These are phyloP conservation scores for Epichloe hybrida DNA, from an alignment of 2,329 filamentous ascomycete genomes.

Conservation along the genomic window DNA sequence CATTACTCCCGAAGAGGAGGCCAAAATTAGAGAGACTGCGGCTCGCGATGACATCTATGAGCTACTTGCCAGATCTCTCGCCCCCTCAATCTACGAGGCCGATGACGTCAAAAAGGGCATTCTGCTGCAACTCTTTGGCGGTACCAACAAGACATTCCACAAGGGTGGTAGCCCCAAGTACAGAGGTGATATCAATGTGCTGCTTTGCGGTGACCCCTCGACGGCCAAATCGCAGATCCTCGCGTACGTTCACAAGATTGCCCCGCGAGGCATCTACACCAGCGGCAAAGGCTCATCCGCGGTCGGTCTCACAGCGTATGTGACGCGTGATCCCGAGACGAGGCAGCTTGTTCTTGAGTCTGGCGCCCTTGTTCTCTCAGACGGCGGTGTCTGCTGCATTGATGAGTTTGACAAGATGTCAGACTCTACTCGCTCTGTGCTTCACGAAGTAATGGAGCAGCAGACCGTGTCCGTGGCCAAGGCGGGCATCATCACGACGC, in stretches of 20 bases:
- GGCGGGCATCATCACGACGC: constrained; percentile 89
- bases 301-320: constrained; percentile 68
- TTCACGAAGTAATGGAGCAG: constrained; percentile 82
- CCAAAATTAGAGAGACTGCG: constrained; percentile 72
- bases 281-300: constrained; percentile 71
- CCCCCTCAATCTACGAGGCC: constrained; percentile 93
- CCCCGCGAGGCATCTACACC: constrained; percentile 73
- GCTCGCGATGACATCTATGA: constrained; percentile 82
- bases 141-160: constrained; percentile 94
- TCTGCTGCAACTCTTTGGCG: constrained; percentile 87
- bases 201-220: constrained; percentile 93
- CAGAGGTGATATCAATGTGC: constrained; percentile 91
- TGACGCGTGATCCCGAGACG: constrained; percentile 68
- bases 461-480: constrained; percentile 77
- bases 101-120: constrained; percentile 99
- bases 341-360: constrained; percentile 70
- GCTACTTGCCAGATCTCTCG: constrained; percentile 75
- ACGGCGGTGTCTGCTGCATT: constrained; percentile 74
- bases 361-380: constrained; percentile 64
- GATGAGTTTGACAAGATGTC: constrained; percentile 84
- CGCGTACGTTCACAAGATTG: constrained; percentile 93
- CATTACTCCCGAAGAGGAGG: constrained; percentile 74
- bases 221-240: constrained; percentile 93
- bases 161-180: constrained; percentile 94
- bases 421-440: constrained; percentile 62